These are phyloP conservation scores for Ustulina deusta DNA, from an alignment of 2,329 filamentous ascomycete genomes.

Conservation along the genomic window DNA sequence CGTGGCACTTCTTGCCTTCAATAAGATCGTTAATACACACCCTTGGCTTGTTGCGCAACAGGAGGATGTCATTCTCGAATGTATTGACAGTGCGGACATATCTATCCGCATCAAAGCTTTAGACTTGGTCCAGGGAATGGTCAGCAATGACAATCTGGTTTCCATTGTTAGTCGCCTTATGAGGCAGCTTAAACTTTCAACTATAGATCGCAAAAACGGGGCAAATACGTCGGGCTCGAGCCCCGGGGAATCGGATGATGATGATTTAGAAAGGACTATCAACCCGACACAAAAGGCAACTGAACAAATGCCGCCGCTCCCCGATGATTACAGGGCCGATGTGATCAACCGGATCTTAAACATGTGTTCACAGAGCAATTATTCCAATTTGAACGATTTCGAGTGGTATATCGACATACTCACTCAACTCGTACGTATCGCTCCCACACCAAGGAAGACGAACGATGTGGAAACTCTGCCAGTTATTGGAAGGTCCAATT, in stretches of 20 bases:
- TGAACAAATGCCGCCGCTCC: conserved; percentile 70
- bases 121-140: conserved; percentile 93
- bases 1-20: conserved; percentile 93
- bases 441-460: conserved; percentile 62
- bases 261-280: conserved; percentile 59
- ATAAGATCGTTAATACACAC: conserved; percentile 91
- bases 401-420: conserved; percentile 97
- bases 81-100: conserved; percentile 94
- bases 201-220: conserved; percentile 60
- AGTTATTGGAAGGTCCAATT: conserved; percentile 48
- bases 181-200: conserved; percentile 80
- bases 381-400: conserved; percentile 87
- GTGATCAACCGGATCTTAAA: conserved; percentile 85
- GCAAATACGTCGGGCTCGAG: conserved; percentile 60
- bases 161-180: conserved; percentile 88
- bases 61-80: conserved; percentile 95
- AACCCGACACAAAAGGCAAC: conserved; percentile 50
- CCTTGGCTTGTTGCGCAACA: conserved; percentile 90
- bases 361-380: conserved; percentile 92
- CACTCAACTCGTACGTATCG: conserved; percentile 82
- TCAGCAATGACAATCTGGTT: conserved; percentile 85
- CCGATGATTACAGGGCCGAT: conserved; percentile 86
- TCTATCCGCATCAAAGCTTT: conserved; percentile 94
- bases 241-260: conserved; percentile 62
- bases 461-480: conserved; percentile 52